phyloP scores from a whole-genome alignment of 192 early-diverging fungal genomes.

The Endogone sp. region DNA sequence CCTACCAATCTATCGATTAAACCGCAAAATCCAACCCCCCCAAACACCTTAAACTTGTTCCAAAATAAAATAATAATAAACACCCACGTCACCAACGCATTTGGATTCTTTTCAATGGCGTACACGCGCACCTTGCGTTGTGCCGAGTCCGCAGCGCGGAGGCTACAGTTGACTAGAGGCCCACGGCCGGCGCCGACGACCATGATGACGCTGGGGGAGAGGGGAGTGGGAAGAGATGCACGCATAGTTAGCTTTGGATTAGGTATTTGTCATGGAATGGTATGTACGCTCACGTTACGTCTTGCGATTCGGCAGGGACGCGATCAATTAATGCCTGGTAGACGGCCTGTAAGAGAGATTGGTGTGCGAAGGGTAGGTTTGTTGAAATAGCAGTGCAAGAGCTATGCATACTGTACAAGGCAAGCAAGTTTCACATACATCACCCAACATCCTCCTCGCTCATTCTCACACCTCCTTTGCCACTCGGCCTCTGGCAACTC shows the following conservation, averaged over 20 bases:
- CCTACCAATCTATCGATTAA: too few species aligned
- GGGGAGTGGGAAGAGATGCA: not conserved
- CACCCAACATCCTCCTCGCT: too few species aligned
- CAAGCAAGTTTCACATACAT: too few species aligned
- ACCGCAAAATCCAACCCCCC: not conserved
- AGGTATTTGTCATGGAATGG: too few species aligned
- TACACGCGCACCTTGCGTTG: conserved; percentile 62
- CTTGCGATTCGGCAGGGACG: conserved; percentile 24
- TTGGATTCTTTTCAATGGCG: conserved; percentile 96
- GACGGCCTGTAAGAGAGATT: conserved; percentile 31
- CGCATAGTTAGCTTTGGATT: not conserved
- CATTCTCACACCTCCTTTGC: too few species aligned
- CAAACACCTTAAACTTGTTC: not conserved
- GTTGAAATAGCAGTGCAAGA: not conserved
- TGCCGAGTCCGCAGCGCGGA: conserved; percentile 68
- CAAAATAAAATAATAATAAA: not conserved
- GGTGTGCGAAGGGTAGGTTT: not conserved
- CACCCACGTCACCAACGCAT: conserved; percentile 80
- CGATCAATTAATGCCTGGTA: conserved; percentile 53
- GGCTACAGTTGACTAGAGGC: conserved; percentile 84
- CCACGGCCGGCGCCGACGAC: conserved; percentile 96
- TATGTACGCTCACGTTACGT: conserved; percentile 44
- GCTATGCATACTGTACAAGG: too few species aligned
- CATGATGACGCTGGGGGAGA: conserved; percentile 76
- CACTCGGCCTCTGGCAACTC: too few species aligned